Conservation (phyloP, 2,329 filamentous ascomycete species). For the Penicillium sp. region DNA sequence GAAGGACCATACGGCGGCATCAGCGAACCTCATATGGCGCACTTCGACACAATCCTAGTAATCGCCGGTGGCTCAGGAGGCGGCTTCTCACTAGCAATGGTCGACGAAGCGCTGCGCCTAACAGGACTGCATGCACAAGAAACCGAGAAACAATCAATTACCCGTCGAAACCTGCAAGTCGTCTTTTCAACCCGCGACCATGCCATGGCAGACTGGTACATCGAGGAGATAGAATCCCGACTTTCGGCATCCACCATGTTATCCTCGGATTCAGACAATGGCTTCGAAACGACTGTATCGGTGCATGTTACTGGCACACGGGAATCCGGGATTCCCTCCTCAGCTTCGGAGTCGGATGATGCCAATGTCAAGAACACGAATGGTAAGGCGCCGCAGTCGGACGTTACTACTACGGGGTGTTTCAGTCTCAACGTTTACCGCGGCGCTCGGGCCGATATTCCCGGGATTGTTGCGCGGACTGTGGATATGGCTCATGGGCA, state of each 20-base stretch:
- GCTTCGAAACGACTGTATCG: constrained; percentile 22
- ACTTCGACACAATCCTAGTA: constrained; percentile 47
- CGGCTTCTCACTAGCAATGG: constrained; percentile 50
- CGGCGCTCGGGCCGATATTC: constrained; percentile 36
- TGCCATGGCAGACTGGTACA: constrained; percentile 26
- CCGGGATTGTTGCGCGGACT: constrained; percentile 23
- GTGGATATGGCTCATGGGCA: constrained; percentile 13
- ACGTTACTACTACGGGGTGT: constrained; percentile 18
- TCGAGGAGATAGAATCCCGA: constrained; percentile 20
- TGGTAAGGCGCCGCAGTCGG: constrained; percentile 12
- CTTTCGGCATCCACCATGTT: constrained; percentile 20
- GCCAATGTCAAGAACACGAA: constrained; percentile 10
- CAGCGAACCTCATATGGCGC: constrained; percentile 38
- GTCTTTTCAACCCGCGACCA: constrained; percentile 23
- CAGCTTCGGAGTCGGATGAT: constrained; percentile 3
- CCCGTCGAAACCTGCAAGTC: constrained; percentile 18
- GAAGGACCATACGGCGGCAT: constrained; percentile 57
- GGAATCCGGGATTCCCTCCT: constrained; percentile 9
- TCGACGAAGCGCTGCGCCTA: constrained; percentile 42
- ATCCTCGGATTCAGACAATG: constrained; percentile 7
- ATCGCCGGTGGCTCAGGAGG: constrained; percentile 57
- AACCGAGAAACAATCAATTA: not conserved
- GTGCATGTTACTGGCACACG: constrained; percentile 23
- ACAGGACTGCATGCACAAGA: constrained; percentile 3
- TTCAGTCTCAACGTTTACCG: constrained; percentile 23